Conservation (phyloP, 306 rosid genomes). For the Sindora glabra region DNA sequence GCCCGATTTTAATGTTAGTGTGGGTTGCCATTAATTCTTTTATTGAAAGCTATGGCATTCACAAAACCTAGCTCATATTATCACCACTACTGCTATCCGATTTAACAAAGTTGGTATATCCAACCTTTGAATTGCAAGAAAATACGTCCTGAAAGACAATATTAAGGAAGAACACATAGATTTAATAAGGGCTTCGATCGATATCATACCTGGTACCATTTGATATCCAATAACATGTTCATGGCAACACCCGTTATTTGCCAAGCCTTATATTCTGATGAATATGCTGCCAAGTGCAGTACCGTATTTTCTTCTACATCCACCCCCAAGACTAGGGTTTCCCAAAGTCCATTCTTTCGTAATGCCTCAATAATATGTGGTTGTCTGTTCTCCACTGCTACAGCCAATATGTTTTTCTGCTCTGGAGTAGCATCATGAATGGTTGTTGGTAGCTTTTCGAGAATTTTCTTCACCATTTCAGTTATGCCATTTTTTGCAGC, state of each 20-base stretch:
- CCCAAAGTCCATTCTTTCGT: not conserved
- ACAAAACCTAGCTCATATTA: too few species aligned
- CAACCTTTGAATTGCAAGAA: too few species aligned
- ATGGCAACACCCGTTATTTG: not conserved
- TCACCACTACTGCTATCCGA: too few species aligned
- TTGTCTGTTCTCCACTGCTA: not conserved
- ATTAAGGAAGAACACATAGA: too few species aligned
- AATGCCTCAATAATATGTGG: not conserved
- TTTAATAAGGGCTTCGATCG: not conserved
- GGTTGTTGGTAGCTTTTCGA: not conserved
- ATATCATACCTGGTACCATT: not conserved
- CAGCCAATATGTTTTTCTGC: not conserved
- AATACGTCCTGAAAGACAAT: too few species aligned
- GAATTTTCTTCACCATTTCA: not conserved
- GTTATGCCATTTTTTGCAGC: not conserved
- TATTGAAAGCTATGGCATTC: too few species aligned
- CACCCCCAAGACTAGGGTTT: not conserved
- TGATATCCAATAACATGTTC: slow-evolving; percentile 13
- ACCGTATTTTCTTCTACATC: not conserved
- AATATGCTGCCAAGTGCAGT: slow-evolving; percentile 2
- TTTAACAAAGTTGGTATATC: too few species aligned
- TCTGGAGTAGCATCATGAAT: not conserved
- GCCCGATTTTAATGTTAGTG: too few species aligned
- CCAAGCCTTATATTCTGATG: not conserved
- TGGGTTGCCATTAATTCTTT: too few species aligned